Conservation (phyloP, 306 rosid genomes). For the Argentina anserina region DNA sequence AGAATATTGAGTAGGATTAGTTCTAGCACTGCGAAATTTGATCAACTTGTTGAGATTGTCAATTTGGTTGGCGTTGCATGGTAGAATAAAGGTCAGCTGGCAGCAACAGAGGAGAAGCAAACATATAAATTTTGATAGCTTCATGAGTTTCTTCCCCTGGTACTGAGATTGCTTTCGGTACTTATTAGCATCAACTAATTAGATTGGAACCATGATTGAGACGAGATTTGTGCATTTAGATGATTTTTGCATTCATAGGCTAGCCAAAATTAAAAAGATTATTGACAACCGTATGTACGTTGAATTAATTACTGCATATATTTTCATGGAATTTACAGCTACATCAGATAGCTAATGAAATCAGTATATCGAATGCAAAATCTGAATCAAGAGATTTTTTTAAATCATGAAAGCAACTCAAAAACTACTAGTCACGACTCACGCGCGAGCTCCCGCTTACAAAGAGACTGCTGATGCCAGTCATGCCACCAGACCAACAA, state of each 20-base stretch:
- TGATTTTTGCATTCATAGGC: neutral
- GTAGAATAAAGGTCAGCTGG: slow-evolving; percentile 8
- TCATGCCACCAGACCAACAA: too few species aligned
- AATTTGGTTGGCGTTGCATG: slow-evolving; percentile 34
- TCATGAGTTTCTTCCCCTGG: neutral
- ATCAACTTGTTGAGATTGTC: slow-evolving; percentile 35
- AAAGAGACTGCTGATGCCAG: too few species aligned
- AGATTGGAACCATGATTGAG: neutral
- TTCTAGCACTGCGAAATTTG: slow-evolving; percentile 24
- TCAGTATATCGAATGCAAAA: neutral
- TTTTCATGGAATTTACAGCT: neutral
- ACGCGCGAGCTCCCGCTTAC: too few species aligned
- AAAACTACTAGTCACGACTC: too few species aligned
- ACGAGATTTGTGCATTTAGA: neutral
- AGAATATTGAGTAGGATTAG: neutral
- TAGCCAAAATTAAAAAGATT: neutral
- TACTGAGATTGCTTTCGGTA: neutral
- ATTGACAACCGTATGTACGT: neutral
- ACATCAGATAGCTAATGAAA: neutral
- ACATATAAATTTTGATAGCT: neutral
- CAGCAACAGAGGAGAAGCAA: slow-evolving; percentile 13
- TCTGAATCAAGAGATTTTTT: too few species aligned
- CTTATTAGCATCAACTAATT: neutral
- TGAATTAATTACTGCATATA: neutral
- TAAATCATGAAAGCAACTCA: too few species aligned